Percentiles rank a stretch among this genome's conserved stretches.
Conservation (phyloP, 345 rosid species). For the Populus davidiana region DNA sequence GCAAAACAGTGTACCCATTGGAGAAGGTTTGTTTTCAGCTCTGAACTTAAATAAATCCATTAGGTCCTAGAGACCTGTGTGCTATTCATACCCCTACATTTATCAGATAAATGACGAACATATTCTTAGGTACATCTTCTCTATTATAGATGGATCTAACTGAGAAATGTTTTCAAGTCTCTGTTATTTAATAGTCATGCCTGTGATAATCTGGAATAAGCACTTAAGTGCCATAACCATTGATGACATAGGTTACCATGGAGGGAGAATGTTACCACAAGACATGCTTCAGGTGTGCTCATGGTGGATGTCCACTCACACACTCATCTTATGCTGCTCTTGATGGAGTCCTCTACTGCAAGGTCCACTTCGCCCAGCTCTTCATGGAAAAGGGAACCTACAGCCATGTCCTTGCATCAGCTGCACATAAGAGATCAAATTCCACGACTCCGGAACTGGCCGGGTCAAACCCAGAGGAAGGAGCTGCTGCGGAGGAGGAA, state of each 20-base stretch:
- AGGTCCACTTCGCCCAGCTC: constrained; percentile 80
- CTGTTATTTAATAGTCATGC: background rate
- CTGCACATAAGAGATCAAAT: constrained; percentile 57
- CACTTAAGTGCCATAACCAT: background rate
- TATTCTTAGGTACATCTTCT: background rate
- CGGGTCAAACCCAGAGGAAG: constrained; percentile 19
- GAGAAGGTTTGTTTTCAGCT: constrained; percentile 55
- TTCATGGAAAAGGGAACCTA: constrained; percentile 91
- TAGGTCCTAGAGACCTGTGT: background rate
- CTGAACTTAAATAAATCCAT: background rate
- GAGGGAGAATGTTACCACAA: constrained; percentile 87
- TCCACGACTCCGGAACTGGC: constrained; percentile 51
- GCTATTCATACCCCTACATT: background rate
- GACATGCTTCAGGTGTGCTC: constrained; percentile 83
- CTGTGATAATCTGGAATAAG: background rate
- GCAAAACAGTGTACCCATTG: constrained; percentile 74
- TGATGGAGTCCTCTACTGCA: constrained; percentile 79
- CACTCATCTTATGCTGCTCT: constrained; percentile 74
- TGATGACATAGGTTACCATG: constrained; percentile 55
- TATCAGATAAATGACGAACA: background rate
- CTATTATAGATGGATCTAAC: background rate
- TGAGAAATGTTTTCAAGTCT: background rate
- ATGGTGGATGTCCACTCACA: constrained; percentile 69
- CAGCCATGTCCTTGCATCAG: constrained; percentile 71
- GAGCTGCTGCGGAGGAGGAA: constrained; percentile 4